Evolutionary conservation across 2,329 filamentous ascomycete genomes (phyloP).

Genomic region (Orbilia quercus): DNA sequence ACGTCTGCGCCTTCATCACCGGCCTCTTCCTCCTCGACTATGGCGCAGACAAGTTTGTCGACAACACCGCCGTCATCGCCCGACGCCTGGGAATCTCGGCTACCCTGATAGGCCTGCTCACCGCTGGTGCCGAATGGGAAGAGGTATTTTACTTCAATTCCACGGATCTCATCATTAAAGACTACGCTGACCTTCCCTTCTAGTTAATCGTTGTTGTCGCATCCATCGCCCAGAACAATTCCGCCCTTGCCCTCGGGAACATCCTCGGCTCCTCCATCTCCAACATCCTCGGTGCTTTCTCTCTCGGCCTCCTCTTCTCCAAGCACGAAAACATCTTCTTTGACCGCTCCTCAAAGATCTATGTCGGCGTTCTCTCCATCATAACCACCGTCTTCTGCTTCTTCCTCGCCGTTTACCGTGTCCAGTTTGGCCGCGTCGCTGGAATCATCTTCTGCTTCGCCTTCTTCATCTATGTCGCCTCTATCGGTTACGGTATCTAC

Average conservation of each 20-base stretch:
- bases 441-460: conserved; percentile 62
- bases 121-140: conserved; percentile 70
- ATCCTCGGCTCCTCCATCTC: conserved; percentile 69
- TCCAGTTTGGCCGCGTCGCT: conserved; percentile 63
- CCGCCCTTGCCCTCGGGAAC: conserved; percentile 68
- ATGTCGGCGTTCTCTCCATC: conserved; percentile 64
- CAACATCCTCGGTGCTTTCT: conserved; percentile 70
- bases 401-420: conserved; percentile 61
- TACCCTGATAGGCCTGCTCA: conserved; percentile 67
- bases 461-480: conserved; percentile 66
- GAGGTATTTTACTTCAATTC: conserved; percentile 64
- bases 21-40: conserved; percentile 67
- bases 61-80: conserved; percentile 67
- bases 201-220: conserved; percentile 67
- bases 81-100: conserved; percentile 65
- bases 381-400: conserved; percentile 64
- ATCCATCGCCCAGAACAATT: conserved; percentile 65
- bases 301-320: conserved; percentile 67
- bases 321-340: conserved; percentile 62
- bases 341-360: conserved; percentile 67
- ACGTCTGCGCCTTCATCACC: conserved; percentile 64
- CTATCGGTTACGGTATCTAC: conserved; percentile 66
- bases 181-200: conserved; percentile 11
- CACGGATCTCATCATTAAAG: neutral
- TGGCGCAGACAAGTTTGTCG: conserved; percentile 68